Conservation (phyloP, 2,329 filamentous ascomycete species). For the Calonectria ilicicola region DNA sequence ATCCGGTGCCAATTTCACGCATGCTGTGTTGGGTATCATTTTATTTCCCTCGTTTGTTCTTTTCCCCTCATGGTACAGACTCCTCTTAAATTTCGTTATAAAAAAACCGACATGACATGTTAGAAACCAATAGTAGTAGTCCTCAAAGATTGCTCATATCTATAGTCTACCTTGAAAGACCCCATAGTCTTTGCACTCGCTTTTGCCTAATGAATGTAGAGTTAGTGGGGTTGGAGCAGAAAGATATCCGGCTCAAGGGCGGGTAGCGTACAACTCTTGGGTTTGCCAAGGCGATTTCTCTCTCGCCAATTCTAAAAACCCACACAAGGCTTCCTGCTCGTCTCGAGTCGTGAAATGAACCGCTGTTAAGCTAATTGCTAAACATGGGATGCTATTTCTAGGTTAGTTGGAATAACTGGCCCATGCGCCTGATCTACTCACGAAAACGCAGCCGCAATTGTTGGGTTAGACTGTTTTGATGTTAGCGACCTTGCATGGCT, state of each 20-base stretch:
- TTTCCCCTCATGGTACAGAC: background rate
- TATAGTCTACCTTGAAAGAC: background rate
- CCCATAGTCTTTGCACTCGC: background rate
- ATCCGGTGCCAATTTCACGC: background rate
- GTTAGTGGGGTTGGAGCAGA: background rate
- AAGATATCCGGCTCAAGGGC: too few species aligned
- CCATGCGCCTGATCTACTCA: background rate
- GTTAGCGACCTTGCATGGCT: background rate
- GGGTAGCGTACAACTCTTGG: background rate
- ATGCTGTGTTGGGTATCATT: background rate
- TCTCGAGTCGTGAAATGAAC: background rate
- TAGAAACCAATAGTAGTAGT: too few species aligned
- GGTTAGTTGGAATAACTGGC: background rate
- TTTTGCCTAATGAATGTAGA: background rate
- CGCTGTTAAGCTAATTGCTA: background rate
- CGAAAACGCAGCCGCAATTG: background rate
- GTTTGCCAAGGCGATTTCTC: background rate
- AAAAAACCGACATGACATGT: too few species aligned
- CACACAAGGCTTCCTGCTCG: background rate
- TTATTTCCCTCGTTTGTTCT: too few species aligned
- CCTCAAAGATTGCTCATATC: background rate
- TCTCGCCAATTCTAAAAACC: background rate
- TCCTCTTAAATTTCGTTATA: too few species aligned
- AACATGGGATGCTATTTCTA: background rate
- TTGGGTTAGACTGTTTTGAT: background rate